Evolutionary conservation across 129 eudicot genomes (phyloP), one percentile per base, ranked within the genome.

Genomic region (Mikania micrantha): DNA sequence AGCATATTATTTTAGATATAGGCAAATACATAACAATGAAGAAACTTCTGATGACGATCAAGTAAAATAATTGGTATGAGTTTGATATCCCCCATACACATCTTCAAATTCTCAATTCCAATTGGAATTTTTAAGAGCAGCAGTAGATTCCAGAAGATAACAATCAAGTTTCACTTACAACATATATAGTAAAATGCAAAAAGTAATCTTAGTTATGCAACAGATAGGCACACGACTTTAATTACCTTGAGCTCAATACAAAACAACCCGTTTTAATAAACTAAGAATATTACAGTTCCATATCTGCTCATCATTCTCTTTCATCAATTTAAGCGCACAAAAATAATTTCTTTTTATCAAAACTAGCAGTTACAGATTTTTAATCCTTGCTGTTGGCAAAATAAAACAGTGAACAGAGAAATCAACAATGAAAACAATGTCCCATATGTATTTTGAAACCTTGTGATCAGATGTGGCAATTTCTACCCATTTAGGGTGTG

Each of bases 21-120:
- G 44, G 50, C 62, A 57, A 29, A 28, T 15, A 28, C 58, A n/a
- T 7, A 9, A 22, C n/a, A 52, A 21, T 22, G 22, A 52, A 27
- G 61, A 54, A 25, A 54, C 6, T 54, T 25, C 9, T n/a, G n/a
- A n/a, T n/a, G n/a, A n/a, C n/a, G n/a, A n/a, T n/a, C n/a, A n/a
- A n/a, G n/a, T n/a, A n/a, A n/a, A n/a, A n/a, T n/a, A n/a, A n/a
- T n/a, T n/a, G n/a, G n/a, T 34, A 54, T 54, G 20, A 12, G 61
- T 54, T 61, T 32, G 48, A 27, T 22, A 61, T 61, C 34, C 39
- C 49, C 22, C 11, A 1, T 60, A 54, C 9, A 54, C 22, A 10
- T 72, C 42, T 60, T 22, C 77, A 35, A 15, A 48, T 48, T 17
- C 40, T 24, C 54, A 34, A 15, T 72, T 72, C 48, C 40, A 38